Percentiles rank a stretch among this genome's conserved stretches.
phyloP scores from a whole-genome alignment of 2,329 filamentous ascomycete species.

The Coniochaeta sp. region DNA sequence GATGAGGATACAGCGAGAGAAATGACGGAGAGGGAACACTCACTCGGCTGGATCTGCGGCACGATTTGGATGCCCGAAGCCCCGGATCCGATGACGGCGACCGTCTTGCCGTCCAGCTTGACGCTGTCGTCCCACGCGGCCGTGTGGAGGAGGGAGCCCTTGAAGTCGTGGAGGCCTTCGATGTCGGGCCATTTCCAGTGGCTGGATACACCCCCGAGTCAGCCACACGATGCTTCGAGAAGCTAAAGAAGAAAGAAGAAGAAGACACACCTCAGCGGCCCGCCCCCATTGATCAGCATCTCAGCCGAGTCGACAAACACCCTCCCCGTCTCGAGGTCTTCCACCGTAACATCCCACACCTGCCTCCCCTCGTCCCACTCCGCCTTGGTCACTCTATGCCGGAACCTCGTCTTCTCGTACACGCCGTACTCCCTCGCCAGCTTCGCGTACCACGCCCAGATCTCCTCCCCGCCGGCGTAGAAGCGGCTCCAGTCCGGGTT shows the following conservation, averaged over 20 bases:
- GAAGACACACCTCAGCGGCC: too few relatives aligned
- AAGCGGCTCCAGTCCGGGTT: constrained; percentile 44
- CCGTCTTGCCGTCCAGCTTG: constrained; percentile 3
- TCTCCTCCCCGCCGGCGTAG: constrained; percentile 45
- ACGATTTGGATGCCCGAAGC: constrained; percentile 3
- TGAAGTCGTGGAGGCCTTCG: constrained; percentile 13
- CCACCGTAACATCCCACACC: constrained; percentile 5
- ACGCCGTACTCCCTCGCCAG: constrained; percentile 40
- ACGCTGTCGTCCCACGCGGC: constrained; percentile 11
- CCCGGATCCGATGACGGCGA: constrained; percentile 6
- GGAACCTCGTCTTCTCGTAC: constrained; percentile 27
- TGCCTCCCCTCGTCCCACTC: constrained; percentile 8
- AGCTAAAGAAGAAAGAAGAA: too few relatives aligned
- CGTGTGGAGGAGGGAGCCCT: constrained; percentile 16
- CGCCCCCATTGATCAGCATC: too few relatives aligned
- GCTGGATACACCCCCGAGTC: too few relatives aligned
- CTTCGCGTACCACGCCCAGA: too few relatives aligned
- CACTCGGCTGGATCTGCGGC: constrained; percentile 3
- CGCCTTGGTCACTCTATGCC: constrained; percentile 12
- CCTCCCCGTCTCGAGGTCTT: too few relatives aligned
- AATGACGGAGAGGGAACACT: too few relatives aligned
- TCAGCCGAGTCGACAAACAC: too few relatives aligned
- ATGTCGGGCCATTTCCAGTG: constrained; percentile 14
- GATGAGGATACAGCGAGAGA: too few relatives aligned
- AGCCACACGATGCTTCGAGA: too few relatives aligned